phyloP scores from a whole-genome alignment of 257 asterid species.

The Mitragyna speciosa region DNA sequence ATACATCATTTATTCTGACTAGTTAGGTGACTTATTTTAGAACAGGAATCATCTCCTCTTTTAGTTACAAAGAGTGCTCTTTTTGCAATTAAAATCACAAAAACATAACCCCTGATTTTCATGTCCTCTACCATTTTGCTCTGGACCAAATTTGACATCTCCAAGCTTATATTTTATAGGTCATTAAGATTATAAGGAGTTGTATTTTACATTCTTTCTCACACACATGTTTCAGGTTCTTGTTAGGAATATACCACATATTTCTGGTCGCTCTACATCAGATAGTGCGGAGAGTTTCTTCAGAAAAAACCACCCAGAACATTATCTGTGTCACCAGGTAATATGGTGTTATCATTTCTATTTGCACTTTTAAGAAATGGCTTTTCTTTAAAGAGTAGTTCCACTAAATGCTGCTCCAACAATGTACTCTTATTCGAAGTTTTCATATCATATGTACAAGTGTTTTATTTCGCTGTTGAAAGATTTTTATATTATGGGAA shows the following conservation, averaged over 20 bases:
- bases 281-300: slow-evolving; percentile 75
- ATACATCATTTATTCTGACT: not conserved
- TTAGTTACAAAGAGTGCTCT: too few species aligned
- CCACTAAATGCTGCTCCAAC: not conserved
- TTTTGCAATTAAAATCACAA: not conserved
- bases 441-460: not conserved
- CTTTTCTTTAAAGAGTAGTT: not conserved
- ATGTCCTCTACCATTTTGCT: not conserved
- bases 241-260: slow-evolving; percentile 80
- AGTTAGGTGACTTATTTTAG: not conserved
- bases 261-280: slow-evolving; percentile 65
- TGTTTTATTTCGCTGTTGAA: not conserved
- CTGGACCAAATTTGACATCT: not conserved
- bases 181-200: not conserved
- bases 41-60: not conserved
- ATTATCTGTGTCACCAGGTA: slow-evolving; percentile 96
- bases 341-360: slow-evolving; percentile 3
- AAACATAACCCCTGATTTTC: not conserved
- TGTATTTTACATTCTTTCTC: not conserved
- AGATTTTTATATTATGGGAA: not conserved
- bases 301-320: slow-evolving; percentile 76
- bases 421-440: not conserved
- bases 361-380: not conserved
- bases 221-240: slow-evolving; percentile 62
- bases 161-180: too few species aligned